These are phyloP conservation scores for Fusarium sp. DNA, from an alignment of 2,329 filamentous ascomycete species.

Conservation along the genomic window DNA sequence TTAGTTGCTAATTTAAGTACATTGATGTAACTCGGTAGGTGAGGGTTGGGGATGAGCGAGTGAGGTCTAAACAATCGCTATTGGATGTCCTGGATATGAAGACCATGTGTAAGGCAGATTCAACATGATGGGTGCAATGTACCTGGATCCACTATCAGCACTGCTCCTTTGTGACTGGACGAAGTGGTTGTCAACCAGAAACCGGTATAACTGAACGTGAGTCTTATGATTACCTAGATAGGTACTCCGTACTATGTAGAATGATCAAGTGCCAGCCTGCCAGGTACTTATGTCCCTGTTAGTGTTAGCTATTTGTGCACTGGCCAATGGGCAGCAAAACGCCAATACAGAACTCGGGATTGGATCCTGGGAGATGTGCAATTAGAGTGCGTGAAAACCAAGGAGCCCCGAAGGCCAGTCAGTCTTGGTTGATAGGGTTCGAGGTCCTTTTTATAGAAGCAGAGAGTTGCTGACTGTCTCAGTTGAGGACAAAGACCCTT, in stretches of 20 bases:
- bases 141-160: background rate
- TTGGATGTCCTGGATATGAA: background rate
- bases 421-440: background rate
- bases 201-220: background rate
- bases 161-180: background rate
- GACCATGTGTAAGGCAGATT: constrained; percentile 12
- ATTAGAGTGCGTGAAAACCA: constrained; percentile 4
- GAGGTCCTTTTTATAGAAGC: background rate
- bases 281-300: constrained; percentile 6
- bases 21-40: background rate
- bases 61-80: background rate
- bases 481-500: background rate
- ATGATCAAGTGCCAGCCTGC: background rate
- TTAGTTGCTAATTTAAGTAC: background rate
- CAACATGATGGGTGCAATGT: background rate
- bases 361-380: constrained; percentile 22
- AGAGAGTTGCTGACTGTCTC: background rate
- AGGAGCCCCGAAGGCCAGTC: background rate
- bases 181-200: background rate
- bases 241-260: background rate
- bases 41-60: constrained; percentile 3
- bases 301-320: background rate
- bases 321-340: constrained; percentile 20
- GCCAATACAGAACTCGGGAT: constrained; percentile 25
- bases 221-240: background rate